Percentiles rank a stretch among this genome's conserved stretches.
Evolutionary conservation across 1,284 basidiomycete genomes (phyloP).

Genomic region (Ganoderma lingzhi): DNA sequence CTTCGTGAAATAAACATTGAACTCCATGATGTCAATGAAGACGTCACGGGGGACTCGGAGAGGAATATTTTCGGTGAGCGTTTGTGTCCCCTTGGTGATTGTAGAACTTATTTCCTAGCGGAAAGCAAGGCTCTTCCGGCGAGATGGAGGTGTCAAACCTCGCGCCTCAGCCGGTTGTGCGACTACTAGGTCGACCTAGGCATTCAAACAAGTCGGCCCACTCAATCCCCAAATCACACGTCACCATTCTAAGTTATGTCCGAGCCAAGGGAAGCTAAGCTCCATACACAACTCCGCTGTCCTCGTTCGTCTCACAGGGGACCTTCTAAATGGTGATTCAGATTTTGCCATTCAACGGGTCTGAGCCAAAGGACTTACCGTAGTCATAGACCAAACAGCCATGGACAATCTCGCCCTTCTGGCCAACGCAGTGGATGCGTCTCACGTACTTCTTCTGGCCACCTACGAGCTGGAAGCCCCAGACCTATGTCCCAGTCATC

Average conservation of each 20-base stretch:
- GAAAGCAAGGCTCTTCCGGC: neutral
- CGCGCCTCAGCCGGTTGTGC: neutral
- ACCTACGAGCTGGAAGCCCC: slow-evolving; percentile 70
- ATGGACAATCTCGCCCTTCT: slow-evolving; percentile 59
- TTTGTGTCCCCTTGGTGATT: neutral
- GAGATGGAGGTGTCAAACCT: neutral
- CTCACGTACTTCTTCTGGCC: slow-evolving; percentile 64
- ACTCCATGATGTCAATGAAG: neutral
- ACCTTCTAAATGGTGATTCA: neutral
- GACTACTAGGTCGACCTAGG: neutral
- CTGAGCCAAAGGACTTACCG: slow-evolving; percentile 35
- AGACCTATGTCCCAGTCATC: slow-evolving; percentile 51
- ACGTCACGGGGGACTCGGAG: neutral
- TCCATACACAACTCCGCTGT: neutral
- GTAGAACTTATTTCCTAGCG: neutral
- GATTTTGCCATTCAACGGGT: neutral
- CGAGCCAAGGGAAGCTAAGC: too few species aligned
- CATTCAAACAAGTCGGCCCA: neutral
- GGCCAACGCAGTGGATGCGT: slow-evolving; percentile 65
- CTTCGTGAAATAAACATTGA: too few species aligned
- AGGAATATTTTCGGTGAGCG: neutral
- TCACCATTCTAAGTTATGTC: neutral
- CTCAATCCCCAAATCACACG: neutral
- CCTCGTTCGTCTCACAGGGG: neutral
- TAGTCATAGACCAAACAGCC: slow-evolving; percentile 69